Evolutionary conservation across 805 yeast species (phyloP).

Genomic region (Suhomyces faveliae): DNA sequence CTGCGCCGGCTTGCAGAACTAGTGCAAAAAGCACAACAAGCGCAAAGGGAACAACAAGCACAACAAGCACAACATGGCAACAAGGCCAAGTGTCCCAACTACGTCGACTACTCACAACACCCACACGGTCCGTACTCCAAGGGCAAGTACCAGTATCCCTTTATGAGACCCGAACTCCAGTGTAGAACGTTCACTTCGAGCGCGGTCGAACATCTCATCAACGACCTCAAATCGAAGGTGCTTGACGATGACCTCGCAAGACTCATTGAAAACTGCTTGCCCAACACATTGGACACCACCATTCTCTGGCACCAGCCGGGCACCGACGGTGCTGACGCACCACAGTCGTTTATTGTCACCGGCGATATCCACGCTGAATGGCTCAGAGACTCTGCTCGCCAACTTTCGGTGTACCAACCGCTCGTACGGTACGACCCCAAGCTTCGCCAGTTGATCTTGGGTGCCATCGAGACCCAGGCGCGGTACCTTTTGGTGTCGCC

Average conservation of each 20-base stretch:
- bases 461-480: constrained; percentile 82
- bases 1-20: no score
- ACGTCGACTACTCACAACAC: constrained; percentile 55
- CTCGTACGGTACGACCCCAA: constrained; percentile 50
- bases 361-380: constrained; percentile 95
- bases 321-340: constrained; percentile 14
- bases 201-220: constrained; percentile 60
- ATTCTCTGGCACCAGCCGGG: constrained; percentile 60
- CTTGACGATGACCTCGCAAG: constrained; percentile 67
- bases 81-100: constrained; percentile 51
- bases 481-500: constrained; percentile 61
- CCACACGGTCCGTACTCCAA: constrained; percentile 56
- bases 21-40: not conserved
- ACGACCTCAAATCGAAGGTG: constrained; percentile 49
- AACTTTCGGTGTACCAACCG: constrained; percentile 70
- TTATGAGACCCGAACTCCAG: constrained; percentile 66
- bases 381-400: constrained; percentile 86
- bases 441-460: constrained; percentile 56
- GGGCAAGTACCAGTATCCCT: constrained; percentile 61
- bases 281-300: constrained; percentile 87
- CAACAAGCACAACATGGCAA: not conserved
- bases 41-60: not conserved
- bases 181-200: constrained; percentile 73
- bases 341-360: constrained; percentile 77
- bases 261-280: constrained; percentile 76